These are phyloP conservation scores for Aegilops bicornis DNA, from an alignment of 176 grass and related monocot species.

Conservation along the genomic window DNA sequence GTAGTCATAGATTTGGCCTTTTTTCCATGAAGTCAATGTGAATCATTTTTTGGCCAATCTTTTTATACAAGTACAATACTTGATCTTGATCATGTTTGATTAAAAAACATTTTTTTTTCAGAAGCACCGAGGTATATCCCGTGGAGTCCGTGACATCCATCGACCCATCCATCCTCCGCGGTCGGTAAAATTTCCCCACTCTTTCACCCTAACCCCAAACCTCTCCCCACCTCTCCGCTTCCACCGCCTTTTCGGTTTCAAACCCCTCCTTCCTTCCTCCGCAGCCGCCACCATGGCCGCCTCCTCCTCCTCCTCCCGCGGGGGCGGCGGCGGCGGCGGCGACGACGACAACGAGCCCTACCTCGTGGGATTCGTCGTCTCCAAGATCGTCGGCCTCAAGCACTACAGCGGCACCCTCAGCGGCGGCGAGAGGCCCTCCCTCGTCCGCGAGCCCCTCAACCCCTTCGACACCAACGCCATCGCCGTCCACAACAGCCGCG, in stretches of 20 bases:
- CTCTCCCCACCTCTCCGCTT: background rate
- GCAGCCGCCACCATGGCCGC: conserved; percentile 11
- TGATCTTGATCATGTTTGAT: too few relatives aligned
- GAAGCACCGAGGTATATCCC: too few relatives aligned
- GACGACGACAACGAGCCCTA: conserved; percentile 37
- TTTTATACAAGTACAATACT: too few relatives aligned
- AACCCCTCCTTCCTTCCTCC: background rate
- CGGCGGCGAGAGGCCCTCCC: conserved; percentile 49
- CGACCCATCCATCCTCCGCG: background rate
- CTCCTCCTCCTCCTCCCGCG: background rate
- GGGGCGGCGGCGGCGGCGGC: background rate
- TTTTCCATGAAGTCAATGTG: too few relatives aligned
- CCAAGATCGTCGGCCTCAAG: conserved; percentile 58
- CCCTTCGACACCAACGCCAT: conserved; percentile 64
- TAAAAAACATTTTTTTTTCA: too few relatives aligned
- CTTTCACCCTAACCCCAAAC: background rate
- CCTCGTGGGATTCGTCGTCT: conserved; percentile 72
- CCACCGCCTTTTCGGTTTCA: conserved; percentile 26
- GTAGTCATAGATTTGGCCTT: too few relatives aligned
- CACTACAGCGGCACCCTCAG: conserved; percentile 47
- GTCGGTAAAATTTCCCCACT: conserved; percentile 7
- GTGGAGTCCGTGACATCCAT: too few relatives aligned
- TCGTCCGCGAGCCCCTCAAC: conserved; percentile 77
- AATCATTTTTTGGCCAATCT: too few relatives aligned
- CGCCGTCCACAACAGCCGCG: conserved; percentile 50